phyloP scores from a whole-genome alignment of 2,329 filamentous ascomycete genomes.

The Trichophyton equinum region DNA sequence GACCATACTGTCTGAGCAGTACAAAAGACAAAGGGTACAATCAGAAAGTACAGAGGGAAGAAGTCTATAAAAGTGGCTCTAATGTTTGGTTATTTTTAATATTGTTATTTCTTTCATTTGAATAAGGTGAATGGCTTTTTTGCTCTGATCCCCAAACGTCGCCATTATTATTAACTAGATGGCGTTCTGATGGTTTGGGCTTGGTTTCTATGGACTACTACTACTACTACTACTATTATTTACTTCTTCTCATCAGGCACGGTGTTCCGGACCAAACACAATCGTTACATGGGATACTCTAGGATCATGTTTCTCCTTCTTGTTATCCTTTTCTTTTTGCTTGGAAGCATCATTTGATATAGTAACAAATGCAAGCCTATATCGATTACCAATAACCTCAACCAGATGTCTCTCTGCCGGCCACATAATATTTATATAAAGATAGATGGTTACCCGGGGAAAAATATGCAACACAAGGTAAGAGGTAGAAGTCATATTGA shows the following conservation, averaged over 20 bases:
- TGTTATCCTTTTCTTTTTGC: too few species aligned
- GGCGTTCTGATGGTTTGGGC: background rate
- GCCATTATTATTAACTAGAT: background rate
- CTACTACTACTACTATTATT: background rate
- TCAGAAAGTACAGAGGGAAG: background rate
- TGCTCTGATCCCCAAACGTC: background rate
- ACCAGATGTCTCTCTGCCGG: background rate
- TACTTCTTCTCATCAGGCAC: background rate
- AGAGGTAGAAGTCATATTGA: background rate
- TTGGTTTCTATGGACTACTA: background rate
- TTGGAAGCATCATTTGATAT: too few species aligned
- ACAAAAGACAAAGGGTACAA: background rate
- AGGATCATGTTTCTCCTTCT: background rate
- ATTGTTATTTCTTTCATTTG: background rate
- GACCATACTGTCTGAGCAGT: conserved; percentile 44
- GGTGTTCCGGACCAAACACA: background rate
- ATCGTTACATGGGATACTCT: background rate
- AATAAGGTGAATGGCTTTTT: background rate
- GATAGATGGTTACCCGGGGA: background rate
- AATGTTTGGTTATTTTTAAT: too few species aligned
- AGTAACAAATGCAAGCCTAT: background rate
- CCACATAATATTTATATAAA: background rate
- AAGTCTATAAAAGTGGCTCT: background rate
- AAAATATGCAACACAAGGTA: background rate
- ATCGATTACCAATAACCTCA: background rate